Evolutionary conservation across 495 filamentous ascomycete species (phyloP), one percentile per base, ranked within the genome.

Genomic region (Articulospora tetracladia): DNA sequence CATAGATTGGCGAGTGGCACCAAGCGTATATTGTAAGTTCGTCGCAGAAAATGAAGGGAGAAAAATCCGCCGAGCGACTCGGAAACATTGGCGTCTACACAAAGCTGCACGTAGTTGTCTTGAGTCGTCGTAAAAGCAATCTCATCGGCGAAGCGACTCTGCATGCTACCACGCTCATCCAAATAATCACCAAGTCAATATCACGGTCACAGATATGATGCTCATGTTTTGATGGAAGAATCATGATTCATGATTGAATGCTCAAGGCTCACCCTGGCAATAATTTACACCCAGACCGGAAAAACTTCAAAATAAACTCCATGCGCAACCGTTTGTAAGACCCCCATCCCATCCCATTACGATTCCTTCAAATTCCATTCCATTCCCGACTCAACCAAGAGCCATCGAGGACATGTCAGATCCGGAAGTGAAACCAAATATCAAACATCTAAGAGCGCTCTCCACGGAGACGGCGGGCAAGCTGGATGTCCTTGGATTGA

Each of bases 391-490:
- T 30, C 50, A 53, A 53, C 25, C 25, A 8, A 32, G 30, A 41
- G 19, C 13, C 53, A 39, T 55, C 49, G 20, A 3, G 15, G 39
- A 19, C 20, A 46, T 24, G 10, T 25, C 50, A 36, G 34, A 34
- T 15, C 30, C 3, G 7, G 22, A 22, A 34, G 20, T 15, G n/a
- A 47, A 30, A 58, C n/a, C 28, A 39, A 51, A 23, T 26, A 53
- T 3, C 23, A 53, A 53, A 25, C 36, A 55, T 34, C 55, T 67
- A 64, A 52, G 53, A 57, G 28, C 93, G 92, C 85, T 97, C 93
- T 73, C 93, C 93, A 79, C 93, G 91, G 80, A 97, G 92, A 74
- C 93, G 91, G 69, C 93, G 91, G 19, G 53, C 54, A 23, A 57
- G 53, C n/a, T 60, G 58, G 22, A 57, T 65, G 70, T 65, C 56